A percentile compares a stretch with the other conserved stretches of the same genome.
Evolutionary conservation across 345 rosid genomes (phyloP).

Genomic region (thale cress (Arabidopsis thaliana)): DNA sequence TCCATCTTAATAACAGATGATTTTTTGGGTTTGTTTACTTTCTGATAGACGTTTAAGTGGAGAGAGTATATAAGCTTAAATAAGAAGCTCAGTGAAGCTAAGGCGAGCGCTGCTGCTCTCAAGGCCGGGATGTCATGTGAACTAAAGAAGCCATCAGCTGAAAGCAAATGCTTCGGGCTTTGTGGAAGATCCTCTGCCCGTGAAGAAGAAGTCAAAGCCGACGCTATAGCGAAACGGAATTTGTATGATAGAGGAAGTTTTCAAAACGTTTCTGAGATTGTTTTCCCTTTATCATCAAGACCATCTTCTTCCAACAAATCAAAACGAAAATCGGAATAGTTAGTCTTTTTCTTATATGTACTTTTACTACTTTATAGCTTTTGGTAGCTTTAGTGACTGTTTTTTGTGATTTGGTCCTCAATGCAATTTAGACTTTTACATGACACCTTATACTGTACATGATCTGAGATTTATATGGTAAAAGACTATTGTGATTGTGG

Average conservation of each 20-base stretch:
- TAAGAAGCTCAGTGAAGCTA: conserved; percentile 81
- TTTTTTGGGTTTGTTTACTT: neutral
- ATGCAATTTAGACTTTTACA: neutral
- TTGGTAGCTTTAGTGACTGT: conserved; percentile 16
- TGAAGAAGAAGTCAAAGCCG: conserved; percentile 50
- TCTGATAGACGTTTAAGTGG: conserved; percentile 81
- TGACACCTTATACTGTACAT: neutral
- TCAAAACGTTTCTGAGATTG: conserved; percentile 62
- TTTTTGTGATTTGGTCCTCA: neutral
- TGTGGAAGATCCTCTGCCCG: conserved; percentile 61
- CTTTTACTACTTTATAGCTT: conserved; percentile 9
- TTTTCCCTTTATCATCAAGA: conserved; percentile 69
- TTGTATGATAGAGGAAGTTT: conserved; percentile 66
- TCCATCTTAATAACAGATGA: neutral
- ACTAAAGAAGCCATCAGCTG: conserved; percentile 46
- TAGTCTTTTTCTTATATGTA: neutral
- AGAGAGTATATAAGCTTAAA: conserved; percentile 80
- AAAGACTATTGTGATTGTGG: neutral
- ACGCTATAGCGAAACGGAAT: conserved; percentile 54
- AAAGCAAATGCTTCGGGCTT: conserved; percentile 63
- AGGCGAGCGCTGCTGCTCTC: conserved; percentile 63
- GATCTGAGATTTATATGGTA: neutral
- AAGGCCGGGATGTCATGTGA: conserved; percentile 57
- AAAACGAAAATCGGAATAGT: conserved; percentile 51
- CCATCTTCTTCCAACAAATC: conserved; percentile 44